These are phyloP conservation scores for Trichoderma asperellum DNA, from an alignment of 2,329 filamentous ascomycete species.

Conservation along the genomic window DNA sequence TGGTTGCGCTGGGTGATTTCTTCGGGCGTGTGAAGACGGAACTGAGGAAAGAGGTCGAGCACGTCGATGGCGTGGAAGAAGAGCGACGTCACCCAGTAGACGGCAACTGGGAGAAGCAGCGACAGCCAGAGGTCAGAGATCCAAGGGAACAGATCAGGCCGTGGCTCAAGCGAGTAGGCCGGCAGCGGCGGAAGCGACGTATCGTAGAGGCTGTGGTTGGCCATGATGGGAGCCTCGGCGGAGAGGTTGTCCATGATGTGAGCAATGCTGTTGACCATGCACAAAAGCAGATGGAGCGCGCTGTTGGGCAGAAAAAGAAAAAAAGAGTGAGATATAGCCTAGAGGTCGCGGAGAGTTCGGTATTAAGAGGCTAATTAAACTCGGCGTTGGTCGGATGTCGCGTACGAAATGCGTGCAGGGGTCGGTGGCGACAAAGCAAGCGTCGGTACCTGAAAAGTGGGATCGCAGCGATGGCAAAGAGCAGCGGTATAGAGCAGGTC, in stretches of 20 bases:
- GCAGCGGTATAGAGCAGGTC: neutral
- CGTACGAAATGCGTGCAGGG: neutral
- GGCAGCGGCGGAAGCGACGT: constrained; percentile 77
- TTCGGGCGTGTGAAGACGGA: constrained; percentile 91
- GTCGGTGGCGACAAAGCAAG: neutral
- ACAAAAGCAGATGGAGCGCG: neutral
- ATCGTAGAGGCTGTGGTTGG: constrained; percentile 61
- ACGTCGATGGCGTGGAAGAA: constrained; percentile 87
- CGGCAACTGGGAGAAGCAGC: constrained; percentile 74
- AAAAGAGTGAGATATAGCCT: neutral
- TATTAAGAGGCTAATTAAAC: constrained; percentile 15
- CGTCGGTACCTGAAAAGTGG: constrained; percentile 6
- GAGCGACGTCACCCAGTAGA: constrained; percentile 86
- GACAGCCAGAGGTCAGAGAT: constrained; percentile 82
- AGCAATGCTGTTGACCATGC: constrained; percentile 13
- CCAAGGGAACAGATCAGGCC: constrained; percentile 73
- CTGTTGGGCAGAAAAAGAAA: neutral
- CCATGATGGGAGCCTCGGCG: constrained; percentile 46
- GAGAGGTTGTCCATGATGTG: constrained; percentile 48
- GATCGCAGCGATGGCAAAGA: neutral
- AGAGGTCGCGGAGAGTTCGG: constrained; percentile 1
- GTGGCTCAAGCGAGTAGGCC: constrained; percentile 71
- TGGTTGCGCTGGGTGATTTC: constrained; percentile 88
- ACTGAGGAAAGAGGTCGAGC: constrained; percentile 84
- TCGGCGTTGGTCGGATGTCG: constrained; percentile 23